Conservation (phyloP, 1,284 basidiomycete species). For the Mycosarcoma mackinlayi region DNA sequence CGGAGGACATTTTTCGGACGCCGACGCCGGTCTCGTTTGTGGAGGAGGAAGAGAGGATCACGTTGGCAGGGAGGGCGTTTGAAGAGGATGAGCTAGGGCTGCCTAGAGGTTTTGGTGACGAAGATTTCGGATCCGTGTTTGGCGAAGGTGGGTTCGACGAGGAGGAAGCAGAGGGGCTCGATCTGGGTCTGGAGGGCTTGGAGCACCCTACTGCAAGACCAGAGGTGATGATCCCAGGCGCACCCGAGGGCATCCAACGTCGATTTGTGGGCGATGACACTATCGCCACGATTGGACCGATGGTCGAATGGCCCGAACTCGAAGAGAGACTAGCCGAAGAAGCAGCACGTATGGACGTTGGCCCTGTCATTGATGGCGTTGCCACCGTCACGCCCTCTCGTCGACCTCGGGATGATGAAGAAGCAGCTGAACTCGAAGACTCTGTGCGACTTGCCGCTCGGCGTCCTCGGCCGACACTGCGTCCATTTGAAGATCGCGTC, state of each 20-base stretch:
- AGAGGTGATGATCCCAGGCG: slow-evolving; percentile 12
- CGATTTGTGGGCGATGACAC: slow-evolving; percentile 20
- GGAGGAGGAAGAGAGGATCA: slow-evolving; percentile 37
- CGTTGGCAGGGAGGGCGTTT: slow-evolving; percentile 23
- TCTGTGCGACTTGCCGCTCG: slow-evolving; percentile 6
- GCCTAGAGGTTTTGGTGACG: slow-evolving; percentile 25
- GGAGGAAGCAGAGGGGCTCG: slow-evolving; percentile 32
- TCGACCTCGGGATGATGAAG: slow-evolving; percentile 18
- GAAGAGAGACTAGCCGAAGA: slow-evolving; percentile 34
- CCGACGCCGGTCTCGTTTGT: slow-evolving; percentile 32
- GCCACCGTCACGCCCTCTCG: slow-evolving; percentile 27
- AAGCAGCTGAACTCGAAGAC: slow-evolving; percentile 16
- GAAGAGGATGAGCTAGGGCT: slow-evolving; percentile 43
- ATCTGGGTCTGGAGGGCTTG: slow-evolving; percentile 32
- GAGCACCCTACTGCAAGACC: slow-evolving; percentile 8
- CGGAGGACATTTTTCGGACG: slow-evolving; percentile 26
- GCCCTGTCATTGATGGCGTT: slow-evolving; percentile 22
- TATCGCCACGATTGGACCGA: slow-evolving; percentile 2
- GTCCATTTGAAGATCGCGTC: slow-evolving; percentile 15
- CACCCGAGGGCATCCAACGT: slow-evolving; percentile 13
- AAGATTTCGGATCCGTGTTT: slow-evolving; percentile 3
- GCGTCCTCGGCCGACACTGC: slow-evolving; percentile 9
- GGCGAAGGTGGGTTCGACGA: slow-evolving; percentile 22
- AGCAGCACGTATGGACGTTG: slow-evolving; percentile 29
- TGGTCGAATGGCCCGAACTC: slow-evolving; percentile 40